Evolutionary conservation across 2,329 filamentous ascomycete genomes (phyloP), one percentile per base, ranked within the genome.

Genomic region (Davidsoniella virescens): DNA sequence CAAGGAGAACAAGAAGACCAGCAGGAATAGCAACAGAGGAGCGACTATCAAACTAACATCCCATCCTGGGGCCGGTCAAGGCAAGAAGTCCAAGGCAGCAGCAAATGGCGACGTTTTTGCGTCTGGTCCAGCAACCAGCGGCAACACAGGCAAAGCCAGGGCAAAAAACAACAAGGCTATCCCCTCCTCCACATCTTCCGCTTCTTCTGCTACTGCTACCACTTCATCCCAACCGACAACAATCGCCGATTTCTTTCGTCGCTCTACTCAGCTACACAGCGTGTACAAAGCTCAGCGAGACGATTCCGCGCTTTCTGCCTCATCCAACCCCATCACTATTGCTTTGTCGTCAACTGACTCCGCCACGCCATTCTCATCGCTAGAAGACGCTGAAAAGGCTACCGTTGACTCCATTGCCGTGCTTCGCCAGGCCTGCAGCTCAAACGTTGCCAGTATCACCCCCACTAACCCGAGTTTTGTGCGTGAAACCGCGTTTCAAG

Each of bases 391-490:
- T 16, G 49, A 54, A 50, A 51, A 54, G 44, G 49, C 49, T 5
- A 70, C 46, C 25, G n/a, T 46, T 17, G 51, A 53, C 37, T 47
- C 51, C 42, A 26, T 53, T 16, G 47, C 48, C 36, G 47, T 50
- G n/a, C 26, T 53, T 16, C 47, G 47, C 16, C 41, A 49, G 23
- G 51, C 42, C 39, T 53, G 51, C 33, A 43, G 33, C 16, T 33
- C 25, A 16, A 17, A 37, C 29, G 46, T 68, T 50, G 64, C 66
- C 56, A 59, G 60, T 44, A 58, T 61, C 52, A 56, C 55, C 23
- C 60, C 58, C 23, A 56, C 54, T 26, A 53, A 55, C 4, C 65
- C 67, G 56, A 71, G 68, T 56, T 65, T 64, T 44, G 56, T 68
- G 16, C 65, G 67, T 42, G 49, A 49, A 23, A 36, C 33, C 17